Conservation (phyloP, 2,329 filamentous ascomycete species). For the Blastomyces silverae region DNA sequence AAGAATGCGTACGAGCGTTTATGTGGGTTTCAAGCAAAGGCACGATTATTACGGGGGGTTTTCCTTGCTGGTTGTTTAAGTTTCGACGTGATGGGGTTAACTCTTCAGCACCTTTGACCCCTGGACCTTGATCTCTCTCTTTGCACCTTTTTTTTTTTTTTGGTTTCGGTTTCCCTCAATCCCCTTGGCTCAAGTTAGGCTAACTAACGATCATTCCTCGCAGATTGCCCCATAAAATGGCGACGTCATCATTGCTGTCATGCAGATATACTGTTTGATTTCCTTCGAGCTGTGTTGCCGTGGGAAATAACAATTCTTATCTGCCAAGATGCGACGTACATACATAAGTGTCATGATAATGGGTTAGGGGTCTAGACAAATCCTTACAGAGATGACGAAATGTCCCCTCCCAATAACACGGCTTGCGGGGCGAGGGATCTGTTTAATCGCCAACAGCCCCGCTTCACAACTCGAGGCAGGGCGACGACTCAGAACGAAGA, state of each 20-base stretch:
- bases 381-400: background rate
- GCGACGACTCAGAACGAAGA: background rate
- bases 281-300: background rate
- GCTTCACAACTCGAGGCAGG: background rate
- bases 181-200: background rate
- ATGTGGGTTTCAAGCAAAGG: no score
- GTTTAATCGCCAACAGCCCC: background rate
- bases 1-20: background rate
- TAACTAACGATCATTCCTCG: background rate
- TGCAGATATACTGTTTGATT: background rate
- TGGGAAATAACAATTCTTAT: background rate
- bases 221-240: background rate
- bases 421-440: background rate
- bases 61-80: no score
- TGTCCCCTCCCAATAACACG: background rate
- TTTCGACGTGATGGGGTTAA: no score
- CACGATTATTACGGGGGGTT: no score
- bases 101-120: no score
- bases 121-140: no score
- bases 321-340: background rate
- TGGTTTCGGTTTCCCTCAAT: background rate
- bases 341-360: background rate
- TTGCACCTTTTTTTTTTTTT: background rate
- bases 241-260: background rate
- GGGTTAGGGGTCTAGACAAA: background rate